Evolutionary conservation across 2,329 filamentous ascomycete species (phyloP), one percentile per base, ranked within the genome.

Genomic region (Nothophaeocryptopus gaeumannii): DNA sequence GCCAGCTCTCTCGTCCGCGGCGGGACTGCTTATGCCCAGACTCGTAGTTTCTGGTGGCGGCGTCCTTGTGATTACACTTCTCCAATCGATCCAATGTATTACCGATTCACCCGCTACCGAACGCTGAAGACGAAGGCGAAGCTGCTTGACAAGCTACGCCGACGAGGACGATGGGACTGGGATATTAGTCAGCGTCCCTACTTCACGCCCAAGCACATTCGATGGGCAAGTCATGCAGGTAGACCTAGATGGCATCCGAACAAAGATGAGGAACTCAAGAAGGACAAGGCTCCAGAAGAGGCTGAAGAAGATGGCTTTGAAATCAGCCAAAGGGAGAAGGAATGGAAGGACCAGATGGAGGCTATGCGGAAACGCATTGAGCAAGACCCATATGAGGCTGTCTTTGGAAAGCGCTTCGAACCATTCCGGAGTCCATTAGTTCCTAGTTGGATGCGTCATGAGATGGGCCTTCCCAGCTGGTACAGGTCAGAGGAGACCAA

Each of bases 381-480:
- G 34, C 60, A 67, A 13, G 69, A 75, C 46, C 72, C 73, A 9
- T 75, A 75, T 45, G 63, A 67, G 45, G 66, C 69, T 8, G 57
- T 74, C 30, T 75, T 75, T 47, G 73, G 72, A 2, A 69, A 68
- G 65, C 20, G 64, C 4, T 64, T 66, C 49, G 62, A 65, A 50
- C 63, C 61, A 2, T 68, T 67, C 56, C 68, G 65, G 67, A 60
- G 42, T 40, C 57, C 59, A 8, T 47, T 67, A 5, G 54, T 66
- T 1, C 61, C 63, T 11, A 58, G 48, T 35, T 66, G 63, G 63
- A 64, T 63, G 61, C 52, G 55, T 15, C 61, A 64, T 34, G 59
- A 65, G 15, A 56, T 59, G 45, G 58, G 58, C n/a, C 34, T 61
- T n/a, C 30, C 47, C 14, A 48, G 51, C 14, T 51, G 48, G 48